phyloP scores from a whole-genome alignment of 306 rosid genomes.

The Sindora glabra region DNA sequence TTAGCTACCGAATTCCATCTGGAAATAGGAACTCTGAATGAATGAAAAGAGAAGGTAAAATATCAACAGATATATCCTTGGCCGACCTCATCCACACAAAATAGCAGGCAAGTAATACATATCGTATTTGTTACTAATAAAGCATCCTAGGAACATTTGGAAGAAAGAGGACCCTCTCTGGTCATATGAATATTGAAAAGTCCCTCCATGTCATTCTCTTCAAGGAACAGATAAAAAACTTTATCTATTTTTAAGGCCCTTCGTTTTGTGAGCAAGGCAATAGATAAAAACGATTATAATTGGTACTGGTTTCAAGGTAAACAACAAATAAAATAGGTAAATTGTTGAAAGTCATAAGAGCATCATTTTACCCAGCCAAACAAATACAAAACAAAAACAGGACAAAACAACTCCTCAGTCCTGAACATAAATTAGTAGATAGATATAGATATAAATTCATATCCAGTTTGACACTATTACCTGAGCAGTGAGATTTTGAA shows the following conservation, averaged over 20 bases:
- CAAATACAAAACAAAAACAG: too few species aligned
- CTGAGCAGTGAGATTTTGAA: conserved; percentile 87
- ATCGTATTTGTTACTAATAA: background rate
- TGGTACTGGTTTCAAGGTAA: background rate
- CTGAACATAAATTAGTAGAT: background rate
- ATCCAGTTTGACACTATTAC: conserved; percentile 27
- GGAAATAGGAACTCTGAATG: background rate
- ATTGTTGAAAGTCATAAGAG: background rate
- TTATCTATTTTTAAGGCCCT: background rate
- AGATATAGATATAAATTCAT: background rate
- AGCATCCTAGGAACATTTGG: background rate
- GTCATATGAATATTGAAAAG: background rate
- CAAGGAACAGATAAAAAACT: background rate
- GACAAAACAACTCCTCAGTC: too few species aligned
- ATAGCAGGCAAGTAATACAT: background rate
- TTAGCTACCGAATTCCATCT: background rate
- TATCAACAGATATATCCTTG: background rate
- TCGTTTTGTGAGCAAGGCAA: background rate
- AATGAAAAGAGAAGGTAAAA: background rate
- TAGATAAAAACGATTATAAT: background rate
- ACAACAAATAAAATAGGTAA: background rate
- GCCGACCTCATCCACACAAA: background rate
- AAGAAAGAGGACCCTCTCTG: background rate
- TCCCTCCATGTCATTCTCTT: background rate
- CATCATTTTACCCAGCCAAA: too few species aligned